Evolutionary conservation across 129 eudicot species (phyloP).

Genomic region (Deinandra increscens): DNA sequence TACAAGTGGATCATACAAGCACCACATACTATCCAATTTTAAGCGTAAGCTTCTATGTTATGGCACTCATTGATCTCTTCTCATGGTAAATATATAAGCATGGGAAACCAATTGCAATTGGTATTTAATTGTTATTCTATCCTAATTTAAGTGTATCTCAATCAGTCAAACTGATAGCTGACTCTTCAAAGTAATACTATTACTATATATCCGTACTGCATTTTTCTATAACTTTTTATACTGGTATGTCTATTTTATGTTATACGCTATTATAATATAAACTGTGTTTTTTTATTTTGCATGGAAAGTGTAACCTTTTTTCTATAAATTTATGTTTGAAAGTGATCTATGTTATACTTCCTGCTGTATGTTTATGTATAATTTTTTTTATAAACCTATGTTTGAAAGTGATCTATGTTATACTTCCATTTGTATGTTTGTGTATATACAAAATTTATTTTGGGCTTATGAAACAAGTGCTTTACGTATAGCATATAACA

Average conservation of each 20-base stretch:
- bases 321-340: not conserved
- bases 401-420: not conserved
- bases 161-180: not conserved
- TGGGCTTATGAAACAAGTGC: constrained; percentile 14
- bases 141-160: not conserved
- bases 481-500: not conserved
- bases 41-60: not conserved
- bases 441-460: not conserved
- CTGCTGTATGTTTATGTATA: not conserved
- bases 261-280: not conserved
- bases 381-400: not conserved
- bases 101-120: not conserved
- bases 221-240: not conserved
- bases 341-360: not conserved
- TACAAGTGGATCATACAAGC: constrained; percentile 15
- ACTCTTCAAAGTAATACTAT: not conserved
- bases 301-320: not conserved
- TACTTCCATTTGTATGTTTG: not conserved
- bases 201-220: not conserved
- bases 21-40: not conserved
- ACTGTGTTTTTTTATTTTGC: not conserved
- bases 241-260: not conserved
- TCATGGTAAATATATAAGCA: not conserved
- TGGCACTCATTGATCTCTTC: not conserved
- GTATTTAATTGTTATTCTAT: not conserved